Conservation (phyloP, 768 basidiomycete genomes). For the Tubosaeta sp. region DNA sequence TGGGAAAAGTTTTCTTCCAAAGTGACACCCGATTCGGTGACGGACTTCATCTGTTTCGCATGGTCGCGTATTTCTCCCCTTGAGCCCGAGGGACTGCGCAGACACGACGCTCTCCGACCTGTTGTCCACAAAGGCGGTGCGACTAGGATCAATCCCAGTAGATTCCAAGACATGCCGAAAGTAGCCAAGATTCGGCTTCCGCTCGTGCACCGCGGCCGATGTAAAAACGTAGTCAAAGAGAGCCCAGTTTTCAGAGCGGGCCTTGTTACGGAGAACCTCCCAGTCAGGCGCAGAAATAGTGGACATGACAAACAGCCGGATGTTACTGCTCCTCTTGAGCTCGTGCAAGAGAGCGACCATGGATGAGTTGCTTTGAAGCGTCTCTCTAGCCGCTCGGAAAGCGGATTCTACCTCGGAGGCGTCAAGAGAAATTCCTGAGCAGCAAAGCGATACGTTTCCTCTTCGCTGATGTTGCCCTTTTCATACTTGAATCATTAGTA, state of each 20-base stretch:
- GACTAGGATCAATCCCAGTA: constrained; percentile 15
- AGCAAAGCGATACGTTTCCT: constrained; percentile 4
- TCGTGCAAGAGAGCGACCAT: constrained; percentile 16
- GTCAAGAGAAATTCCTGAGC: neutral
- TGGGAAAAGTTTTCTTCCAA: constrained; percentile 20
- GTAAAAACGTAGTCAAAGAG: constrained; percentile 21
- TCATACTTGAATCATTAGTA: constrained; percentile 22
- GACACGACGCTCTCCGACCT: constrained; percentile 20
- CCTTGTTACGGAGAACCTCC: constrained; percentile 10
- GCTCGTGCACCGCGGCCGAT: constrained; percentile 13
- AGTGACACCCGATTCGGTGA: constrained; percentile 10
- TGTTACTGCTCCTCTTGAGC: constrained; percentile 1
- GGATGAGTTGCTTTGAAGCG: constrained; percentile 7
- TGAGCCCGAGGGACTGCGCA: constrained; percentile 18
- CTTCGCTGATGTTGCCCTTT: constrained; percentile 14
- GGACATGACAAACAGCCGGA: constrained; percentile 8
- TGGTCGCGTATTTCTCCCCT: constrained; percentile 9
- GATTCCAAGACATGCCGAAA: constrained; percentile 14
- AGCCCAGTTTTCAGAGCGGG: constrained; percentile 10
- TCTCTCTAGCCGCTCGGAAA: constrained; percentile 3
- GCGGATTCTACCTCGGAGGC: constrained; percentile 8
- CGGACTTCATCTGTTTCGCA: constrained; percentile 15
- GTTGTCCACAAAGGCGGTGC: constrained; percentile 21
- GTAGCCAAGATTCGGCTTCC: constrained; percentile 21
- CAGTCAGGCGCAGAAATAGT: no score